These are phyloP conservation scores for Mycena metata DNA, from an alignment of 768 basidiomycete species.

Conservation along the genomic window DNA sequence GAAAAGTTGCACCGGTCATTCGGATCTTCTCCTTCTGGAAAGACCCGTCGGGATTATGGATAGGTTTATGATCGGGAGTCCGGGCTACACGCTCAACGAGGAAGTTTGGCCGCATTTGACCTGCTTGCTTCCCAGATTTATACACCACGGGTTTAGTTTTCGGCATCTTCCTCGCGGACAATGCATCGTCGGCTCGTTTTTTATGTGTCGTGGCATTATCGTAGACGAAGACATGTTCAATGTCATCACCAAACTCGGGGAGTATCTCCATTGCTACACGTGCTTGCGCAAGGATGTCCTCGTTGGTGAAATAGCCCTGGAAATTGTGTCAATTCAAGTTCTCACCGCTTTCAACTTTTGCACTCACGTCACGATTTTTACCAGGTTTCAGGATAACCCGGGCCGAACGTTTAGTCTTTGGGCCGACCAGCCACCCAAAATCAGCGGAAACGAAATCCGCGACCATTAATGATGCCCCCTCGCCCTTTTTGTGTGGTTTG, in stretches of 20 bases:
- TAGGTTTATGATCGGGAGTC: too few species aligned
- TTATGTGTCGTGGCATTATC: constrained; percentile 23
- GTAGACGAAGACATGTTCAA: constrained; percentile 35
- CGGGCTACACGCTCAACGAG: constrained; percentile 46
- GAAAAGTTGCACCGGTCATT: not conserved
- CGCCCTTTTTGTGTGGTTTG: constrained; percentile 41
- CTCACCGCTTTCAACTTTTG: too few species aligned
- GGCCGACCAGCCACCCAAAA: too few species aligned
- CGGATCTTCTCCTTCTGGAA: too few species aligned
- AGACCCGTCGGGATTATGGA: too few species aligned
- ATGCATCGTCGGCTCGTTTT: constrained; percentile 39
- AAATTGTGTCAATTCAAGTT: too few species aligned
- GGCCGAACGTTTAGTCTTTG: too few species aligned
- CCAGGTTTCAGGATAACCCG: too few species aligned
- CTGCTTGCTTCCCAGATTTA: constrained; percentile 17
- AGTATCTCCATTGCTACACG: constrained; percentile 38
- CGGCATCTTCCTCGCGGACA: constrained; percentile 42
- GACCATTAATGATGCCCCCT: constrained; percentile 45
- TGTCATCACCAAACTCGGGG: constrained; percentile 37
- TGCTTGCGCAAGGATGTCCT: not conserved
- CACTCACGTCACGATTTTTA: too few species aligned
- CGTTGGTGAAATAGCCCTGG: not conserved
- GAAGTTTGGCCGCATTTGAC: constrained; percentile 16
- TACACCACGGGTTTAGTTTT: constrained; percentile 20
- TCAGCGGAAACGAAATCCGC: too few species aligned